Base-by-base conservation (phyloP, 306 rosid species). In the Dalbergia oliveri region DNA sequence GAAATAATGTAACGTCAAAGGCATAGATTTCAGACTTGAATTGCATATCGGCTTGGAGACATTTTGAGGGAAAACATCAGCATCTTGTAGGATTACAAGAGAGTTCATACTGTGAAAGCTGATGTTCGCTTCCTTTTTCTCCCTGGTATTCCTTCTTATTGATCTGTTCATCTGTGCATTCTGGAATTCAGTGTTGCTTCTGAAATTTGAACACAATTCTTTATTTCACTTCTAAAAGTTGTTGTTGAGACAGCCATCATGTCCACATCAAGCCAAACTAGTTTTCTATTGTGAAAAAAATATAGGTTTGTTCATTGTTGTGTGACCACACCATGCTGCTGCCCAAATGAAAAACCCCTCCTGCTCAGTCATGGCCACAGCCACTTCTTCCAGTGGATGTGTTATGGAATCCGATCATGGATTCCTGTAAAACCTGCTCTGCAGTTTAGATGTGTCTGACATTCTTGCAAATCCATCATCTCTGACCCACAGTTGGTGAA, bases 111-210 rank as follows among this genome's bases (percentile, higher is more conserved):
- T 14, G 51, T 12, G 16, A 6, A 54, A 77, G 59, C 57, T 43
- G 37, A 67, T 13, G n/a, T 7, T 4, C 2, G 16, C 34, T n/a
- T 39, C 45, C 14, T 53, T 51, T 43, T 26, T 23, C 44, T 43
- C 43, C n/a, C 18, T 0, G 34, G 44, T 21, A n/a, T 41, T 21
- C 23, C 37, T 13, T 14, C 68, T 3, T 10, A 63, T 16, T 51
- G 60, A 16, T 16, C 60, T 54, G 60, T 26, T 39, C 33, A 64
- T 37, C 69, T 64, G 31, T 64, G 47, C 16, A 4, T 43, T 67
- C 53, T 41, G 35, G 14, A 41, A 44, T 43, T 66, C 16, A 10
- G 53, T 66, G 39, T 39, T 51, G 72, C 54, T 66, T 66, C 54
- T 41, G 72, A 43, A 31, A 41, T 41, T 66, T 41, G 50, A 66